A percentile compares a stretch with the other conserved stretches of the same genome.
Conservation (phyloP, 225 moss, liverwort and hornwort species). For the Asterella californica region DNA sequence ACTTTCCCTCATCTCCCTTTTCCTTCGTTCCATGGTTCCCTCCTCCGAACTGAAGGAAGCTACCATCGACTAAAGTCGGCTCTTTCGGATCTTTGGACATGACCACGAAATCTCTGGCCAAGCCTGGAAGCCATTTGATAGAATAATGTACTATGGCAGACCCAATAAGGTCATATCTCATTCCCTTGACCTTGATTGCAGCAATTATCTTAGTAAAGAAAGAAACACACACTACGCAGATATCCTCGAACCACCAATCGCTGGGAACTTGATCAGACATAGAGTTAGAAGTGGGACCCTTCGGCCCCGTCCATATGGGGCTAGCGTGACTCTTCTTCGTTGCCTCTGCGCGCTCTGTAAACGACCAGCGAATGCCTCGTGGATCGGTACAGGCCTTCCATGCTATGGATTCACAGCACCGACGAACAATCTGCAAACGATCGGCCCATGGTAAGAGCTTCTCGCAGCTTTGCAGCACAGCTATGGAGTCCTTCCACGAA, state of each 20-base stretch:
- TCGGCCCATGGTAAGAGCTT: constrained; percentile 63
- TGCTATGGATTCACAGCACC: constrained; percentile 68
- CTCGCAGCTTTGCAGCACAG: constrained; percentile 58
- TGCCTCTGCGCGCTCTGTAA: constrained; percentile 49
- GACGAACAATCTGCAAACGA: constrained; percentile 58
- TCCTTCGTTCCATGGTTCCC: constrained; percentile 7
- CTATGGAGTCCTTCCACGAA: constrained; percentile 77
- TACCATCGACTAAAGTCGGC: constrained; percentile 17
- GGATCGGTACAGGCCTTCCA: constrained; percentile 62
- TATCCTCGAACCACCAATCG: constrained; percentile 88
- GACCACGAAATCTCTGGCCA: constrained; percentile 32
- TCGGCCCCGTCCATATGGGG: constrained; percentile 39
- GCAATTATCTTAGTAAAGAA: constrained; percentile 66
- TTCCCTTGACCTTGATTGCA: constrained; percentile 56
- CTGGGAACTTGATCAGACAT: constrained; percentile 44
- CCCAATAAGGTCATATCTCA: constrained; percentile 57
- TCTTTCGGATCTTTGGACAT: constrained; percentile 15
- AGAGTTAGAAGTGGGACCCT: constrained; percentile 15
- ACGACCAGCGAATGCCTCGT: constrained; percentile 63
- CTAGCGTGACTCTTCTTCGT: constrained; percentile 44
- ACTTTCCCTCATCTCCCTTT: constrained; percentile 18
- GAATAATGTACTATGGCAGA: constrained; percentile 70
- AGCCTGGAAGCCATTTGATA: constrained; percentile 62
- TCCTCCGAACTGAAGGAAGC: constrained; percentile 19
- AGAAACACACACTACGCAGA: constrained; percentile 56